These are phyloP conservation scores for Fonsecaea nubica DNA, from an alignment of 2,329 filamentous ascomycete genomes.

Conservation along the genomic window DNA sequence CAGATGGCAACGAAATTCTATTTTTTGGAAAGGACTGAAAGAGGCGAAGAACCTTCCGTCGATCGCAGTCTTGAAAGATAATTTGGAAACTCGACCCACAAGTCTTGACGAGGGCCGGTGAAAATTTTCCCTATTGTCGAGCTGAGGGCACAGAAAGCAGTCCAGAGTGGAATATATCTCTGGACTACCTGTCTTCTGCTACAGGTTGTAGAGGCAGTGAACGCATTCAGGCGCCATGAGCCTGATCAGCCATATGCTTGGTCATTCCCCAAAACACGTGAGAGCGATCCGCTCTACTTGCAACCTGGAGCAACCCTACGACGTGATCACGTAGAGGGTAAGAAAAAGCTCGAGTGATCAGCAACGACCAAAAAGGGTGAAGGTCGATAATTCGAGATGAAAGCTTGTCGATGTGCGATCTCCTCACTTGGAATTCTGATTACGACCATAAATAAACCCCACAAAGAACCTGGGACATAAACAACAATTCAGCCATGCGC, in stretches of 20 bases:
- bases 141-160: background rate
- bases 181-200: background rate
- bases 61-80: background rate
- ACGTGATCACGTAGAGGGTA: background rate
- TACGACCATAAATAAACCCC: background rate
- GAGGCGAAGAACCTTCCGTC: slow-evolving; percentile 2
- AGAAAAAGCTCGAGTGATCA: background rate
- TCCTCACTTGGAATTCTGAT: background rate
- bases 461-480: background rate
- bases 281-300: slow-evolving; percentile 1
- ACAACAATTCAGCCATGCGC: background rate
- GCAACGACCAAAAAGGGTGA: background rate
- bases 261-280: slow-evolving; percentile 8
- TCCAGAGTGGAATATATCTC: background rate
- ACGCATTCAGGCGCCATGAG: slow-evolving; percentile 6
- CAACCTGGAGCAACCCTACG: background rate
- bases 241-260: slow-evolving; percentile 24
- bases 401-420: background rate
- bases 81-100: slow-evolving; percentile 1
- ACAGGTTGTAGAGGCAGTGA: background rate
- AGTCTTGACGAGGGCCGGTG: slow-evolving; percentile 9
- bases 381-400: background rate
- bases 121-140: background rate
- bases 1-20: background rate
- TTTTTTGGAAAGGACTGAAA: background rate